Base-by-base conservation (phyloP, 805 yeast genomes). In the Candida sakaeoensis region DNA sequence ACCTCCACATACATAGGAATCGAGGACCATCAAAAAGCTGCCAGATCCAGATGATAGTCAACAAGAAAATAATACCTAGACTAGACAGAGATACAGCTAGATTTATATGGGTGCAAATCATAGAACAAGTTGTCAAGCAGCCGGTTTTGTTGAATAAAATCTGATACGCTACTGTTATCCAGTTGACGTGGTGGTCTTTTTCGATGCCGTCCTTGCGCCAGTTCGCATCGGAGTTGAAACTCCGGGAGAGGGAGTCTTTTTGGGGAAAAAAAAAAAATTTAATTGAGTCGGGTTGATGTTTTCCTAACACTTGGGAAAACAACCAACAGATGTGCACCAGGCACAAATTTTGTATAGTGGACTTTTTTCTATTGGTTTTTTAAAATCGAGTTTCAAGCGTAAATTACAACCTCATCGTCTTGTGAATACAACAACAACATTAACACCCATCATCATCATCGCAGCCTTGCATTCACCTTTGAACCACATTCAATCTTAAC, bases 271-370 rank as follows among this genome's bases (percentile, higher is more conserved):
- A 13, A 23, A 23, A 33, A 21, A 21, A 10, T 26, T 26, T 26
- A 13, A 14, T 12, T 25, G 12, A n/a, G 17, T 25, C 37, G 37
- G 37, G 17, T 34, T 34, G 37, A 18, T 34, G 37, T 34, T 34
- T 34, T 34, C 37, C 37, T 34, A 28, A 15, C 24, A 21, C 6
- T 21, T 21, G 6, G 6, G 6, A 21, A 21, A n/a, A n/a, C n/a
- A n/a, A n/a, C n/a, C n/a, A n/a, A n/a, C n/a, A n/a, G n/a, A n/a
- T n/a, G n/a, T n/a, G n/a, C n/a, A n/a, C n/a, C n/a, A 26, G 9
- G 9, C 4, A 22, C 26, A 12, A 32, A 21, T 17, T 31, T 9
- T 17, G n/a, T 16, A 21, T 8, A 32, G 19, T 6, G 9, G 4
- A n/a, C 19, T 14, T 18, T 30, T 30, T 14, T 18, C 9, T 30